Conservation (phyloP, 73 alveolate genomes). For the Blepharisma stoltei region DNA sequence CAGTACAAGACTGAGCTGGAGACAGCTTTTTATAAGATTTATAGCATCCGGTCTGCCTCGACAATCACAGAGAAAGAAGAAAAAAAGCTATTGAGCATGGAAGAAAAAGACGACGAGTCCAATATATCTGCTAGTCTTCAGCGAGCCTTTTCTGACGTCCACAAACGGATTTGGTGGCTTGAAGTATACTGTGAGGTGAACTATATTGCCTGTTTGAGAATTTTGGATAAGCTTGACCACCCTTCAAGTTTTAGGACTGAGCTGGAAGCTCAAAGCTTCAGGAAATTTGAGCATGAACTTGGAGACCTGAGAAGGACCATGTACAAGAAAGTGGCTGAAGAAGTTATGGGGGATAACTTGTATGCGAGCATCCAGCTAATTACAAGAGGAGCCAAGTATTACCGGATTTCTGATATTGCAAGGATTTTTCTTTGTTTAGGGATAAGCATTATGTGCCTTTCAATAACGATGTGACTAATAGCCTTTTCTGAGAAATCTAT, state of each 20-base stretch:
- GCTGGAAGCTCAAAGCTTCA: neutral
- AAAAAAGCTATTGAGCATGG: conserved; percentile 16
- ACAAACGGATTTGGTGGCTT: conserved; percentile 20
- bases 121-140: neutral
- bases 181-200: conserved; percentile 20
- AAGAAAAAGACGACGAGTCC: conserved; percentile 13
- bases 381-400: neutral
- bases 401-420: neutral
- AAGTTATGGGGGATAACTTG: neutral
- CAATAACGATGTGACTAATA: neutral
- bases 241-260: neutral
- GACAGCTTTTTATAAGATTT: neutral
- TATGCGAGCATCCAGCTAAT: neutral
- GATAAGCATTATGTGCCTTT: neutral
- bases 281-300: neutral
- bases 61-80: conserved; percentile 20
- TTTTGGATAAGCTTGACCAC: neutral
- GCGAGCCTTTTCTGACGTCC: conserved; percentile 28
- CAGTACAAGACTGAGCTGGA: conserved; percentile 11
- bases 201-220: neutral
- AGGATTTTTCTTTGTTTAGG: conserved; percentile 19
- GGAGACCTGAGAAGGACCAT: neutral
- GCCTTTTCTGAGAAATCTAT: neutral
- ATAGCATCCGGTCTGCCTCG: conserved; percentile 15
- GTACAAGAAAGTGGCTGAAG: neutral